phyloP scores from a whole-genome alignment of 257 asterid species.

The Cynanchum wilfordii region DNA sequence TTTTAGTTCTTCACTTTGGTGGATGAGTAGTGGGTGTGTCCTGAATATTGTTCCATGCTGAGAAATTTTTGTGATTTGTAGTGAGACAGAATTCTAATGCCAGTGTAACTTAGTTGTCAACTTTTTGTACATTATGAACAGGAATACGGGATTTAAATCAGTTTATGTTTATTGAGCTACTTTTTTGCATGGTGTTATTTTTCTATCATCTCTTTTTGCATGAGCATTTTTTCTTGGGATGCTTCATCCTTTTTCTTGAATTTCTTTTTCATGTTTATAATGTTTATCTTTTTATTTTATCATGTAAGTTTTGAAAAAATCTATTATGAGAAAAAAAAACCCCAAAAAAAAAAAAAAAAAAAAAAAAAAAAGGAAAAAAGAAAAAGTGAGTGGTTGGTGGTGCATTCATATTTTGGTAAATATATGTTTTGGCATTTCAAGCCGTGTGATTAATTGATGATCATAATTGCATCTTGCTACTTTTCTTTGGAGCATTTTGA shows the following conservation, averaged over 20 bases:
- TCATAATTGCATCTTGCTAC: background rate
- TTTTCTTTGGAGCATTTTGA: background rate
- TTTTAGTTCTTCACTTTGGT: background rate
- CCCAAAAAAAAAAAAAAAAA: background rate
- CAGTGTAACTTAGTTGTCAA: background rate
- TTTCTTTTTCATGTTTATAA: background rate
- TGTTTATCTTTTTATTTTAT: background rate
- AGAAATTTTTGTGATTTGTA: background rate
- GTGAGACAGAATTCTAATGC: background rate
- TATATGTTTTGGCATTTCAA: background rate
- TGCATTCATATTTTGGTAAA: background rate
- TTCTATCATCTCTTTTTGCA: background rate
- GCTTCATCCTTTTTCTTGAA: background rate
- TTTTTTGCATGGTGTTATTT: background rate
- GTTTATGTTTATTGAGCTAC: background rate
- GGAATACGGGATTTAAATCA: background rate
- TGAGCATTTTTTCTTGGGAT: background rate
- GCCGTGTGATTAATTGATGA: background rate
- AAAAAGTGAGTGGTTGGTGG: too few relatives aligned
- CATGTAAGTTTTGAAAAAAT: too few relatives aligned
- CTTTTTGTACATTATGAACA: background rate
- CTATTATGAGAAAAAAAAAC: too few relatives aligned
- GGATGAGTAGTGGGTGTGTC: background rate
- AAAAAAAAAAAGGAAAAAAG: background rate
- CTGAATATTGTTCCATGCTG: background rate